These are phyloP conservation scores for Kernera saxatilis DNA, from an alignment of 345 rosid species.

Conservation along the genomic window DNA sequence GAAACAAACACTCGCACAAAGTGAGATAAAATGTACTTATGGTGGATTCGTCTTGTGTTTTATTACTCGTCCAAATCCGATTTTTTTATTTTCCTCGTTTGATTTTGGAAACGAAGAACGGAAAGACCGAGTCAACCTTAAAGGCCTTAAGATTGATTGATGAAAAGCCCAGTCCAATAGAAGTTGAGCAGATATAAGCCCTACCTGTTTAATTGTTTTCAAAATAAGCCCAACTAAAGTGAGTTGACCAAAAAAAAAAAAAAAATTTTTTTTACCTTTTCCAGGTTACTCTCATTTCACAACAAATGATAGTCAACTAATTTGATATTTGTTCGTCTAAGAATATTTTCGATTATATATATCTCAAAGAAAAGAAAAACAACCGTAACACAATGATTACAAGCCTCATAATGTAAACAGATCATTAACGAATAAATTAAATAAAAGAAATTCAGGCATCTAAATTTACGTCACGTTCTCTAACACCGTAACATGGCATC, in stretches of 20 bases:
- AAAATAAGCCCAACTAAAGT: not conserved
- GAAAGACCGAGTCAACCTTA: not conserved
- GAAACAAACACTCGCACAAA: conserved; percentile 2
- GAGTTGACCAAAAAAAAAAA: no score
- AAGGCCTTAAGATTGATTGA: not conserved
- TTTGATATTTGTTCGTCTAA: no score
- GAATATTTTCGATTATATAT: no score
- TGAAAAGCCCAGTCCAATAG: conserved; percentile 1
- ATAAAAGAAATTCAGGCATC: not conserved
- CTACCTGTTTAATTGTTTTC: not conserved
- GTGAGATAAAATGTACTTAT: not conserved
- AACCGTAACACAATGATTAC: not conserved
- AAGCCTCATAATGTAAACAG: not conserved
- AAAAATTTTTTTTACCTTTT: no score
- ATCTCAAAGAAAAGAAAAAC: no score
- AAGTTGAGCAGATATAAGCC: not conserved
- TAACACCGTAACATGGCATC: not conserved
- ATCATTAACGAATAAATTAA: not conserved
- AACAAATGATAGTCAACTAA: no score
- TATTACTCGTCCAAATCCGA: not conserved
- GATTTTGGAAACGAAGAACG: not conserved
- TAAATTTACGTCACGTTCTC: conserved; percentile 6
- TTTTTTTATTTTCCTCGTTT: not conserved
- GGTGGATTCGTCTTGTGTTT: conserved; percentile 10
- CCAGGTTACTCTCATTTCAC: no score